These are phyloP conservation scores for Hyaloscypha variabilis DNA, from an alignment of 495 filamentous ascomycete genomes.

Conservation along the genomic window DNA sequence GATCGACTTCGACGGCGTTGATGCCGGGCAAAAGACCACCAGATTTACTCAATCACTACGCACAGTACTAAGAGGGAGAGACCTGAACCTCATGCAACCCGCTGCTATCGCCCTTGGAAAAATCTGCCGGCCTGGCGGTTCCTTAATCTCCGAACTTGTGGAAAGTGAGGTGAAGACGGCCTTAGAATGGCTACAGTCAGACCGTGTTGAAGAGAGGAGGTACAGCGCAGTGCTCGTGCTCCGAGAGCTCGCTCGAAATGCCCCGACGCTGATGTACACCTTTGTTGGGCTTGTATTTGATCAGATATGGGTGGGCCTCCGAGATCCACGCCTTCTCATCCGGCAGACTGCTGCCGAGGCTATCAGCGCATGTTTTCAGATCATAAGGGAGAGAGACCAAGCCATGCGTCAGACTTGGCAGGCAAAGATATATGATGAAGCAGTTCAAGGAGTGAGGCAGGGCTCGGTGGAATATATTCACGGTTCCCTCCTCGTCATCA, in stretches of 20 bases:
- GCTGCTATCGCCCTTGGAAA: conserved; percentile 87
- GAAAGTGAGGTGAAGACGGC: conserved; percentile 95
- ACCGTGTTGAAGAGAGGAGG: conserved; percentile 86
- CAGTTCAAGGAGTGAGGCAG: conserved; percentile 73
- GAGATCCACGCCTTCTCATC: conserved; percentile 87
- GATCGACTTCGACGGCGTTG: conserved; percentile 94
- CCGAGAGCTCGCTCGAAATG: conserved; percentile 85
- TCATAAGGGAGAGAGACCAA: conserved; percentile 88
- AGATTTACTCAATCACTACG: conserved; percentile 90
- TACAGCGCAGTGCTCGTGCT: conserved; percentile 91
- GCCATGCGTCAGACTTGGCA: conserved; percentile 84
- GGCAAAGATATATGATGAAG: conserved; percentile 82
- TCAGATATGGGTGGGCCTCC: conserved; percentile 90
- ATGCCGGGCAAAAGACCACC: conserved; percentile 90
- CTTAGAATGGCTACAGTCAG: conserved; percentile 94
- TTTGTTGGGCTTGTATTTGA: conserved; percentile 91
- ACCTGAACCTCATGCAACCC: conserved; percentile 81
- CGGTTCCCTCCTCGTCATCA: conserved; percentile 86
- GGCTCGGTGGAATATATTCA: conserved; percentile 84
- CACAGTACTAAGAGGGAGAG: conserved; percentile 83
- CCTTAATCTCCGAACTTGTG: conserved; percentile 92
- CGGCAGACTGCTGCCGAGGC: conserved; percentile 89
- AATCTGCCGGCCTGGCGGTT: conserved; percentile 88
- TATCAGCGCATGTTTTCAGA: conserved; percentile 88
- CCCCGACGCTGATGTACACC: conserved; percentile 89